These are phyloP conservation scores for Trichoderma guizhouense DNA, from an alignment of 2,329 filamentous ascomycete species.

Conservation along the genomic window DNA sequence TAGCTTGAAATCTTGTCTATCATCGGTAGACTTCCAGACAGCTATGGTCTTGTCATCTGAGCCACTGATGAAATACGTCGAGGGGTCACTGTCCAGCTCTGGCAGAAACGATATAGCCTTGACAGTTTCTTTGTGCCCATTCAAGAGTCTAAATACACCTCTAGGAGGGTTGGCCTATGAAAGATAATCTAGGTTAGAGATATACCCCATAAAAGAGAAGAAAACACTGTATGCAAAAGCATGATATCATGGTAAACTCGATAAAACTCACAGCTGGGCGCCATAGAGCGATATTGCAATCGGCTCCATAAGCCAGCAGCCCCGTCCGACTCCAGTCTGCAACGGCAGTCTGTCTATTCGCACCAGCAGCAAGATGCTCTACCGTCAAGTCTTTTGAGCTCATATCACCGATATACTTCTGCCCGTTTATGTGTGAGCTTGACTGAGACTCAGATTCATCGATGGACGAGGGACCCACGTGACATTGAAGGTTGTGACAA, in stretches of 20 bases:
- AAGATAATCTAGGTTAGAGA: not conserved
- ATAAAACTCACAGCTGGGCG: slow-evolving; percentile 62
- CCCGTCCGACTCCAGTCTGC: slow-evolving; percentile 81
- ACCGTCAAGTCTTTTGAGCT: slow-evolving; percentile 33
- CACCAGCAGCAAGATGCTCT: slow-evolving; percentile 70
- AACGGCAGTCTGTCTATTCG: slow-evolving; percentile 83
- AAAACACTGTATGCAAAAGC: not conserved
- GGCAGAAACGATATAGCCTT: slow-evolving; percentile 80
- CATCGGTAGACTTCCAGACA: slow-evolving; percentile 57
- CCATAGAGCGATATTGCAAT: slow-evolving; percentile 88
- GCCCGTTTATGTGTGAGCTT: slow-evolving; percentile 6
- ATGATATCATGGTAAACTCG: not conserved
- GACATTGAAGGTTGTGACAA: slow-evolving; percentile 5
- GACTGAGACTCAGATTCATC: slow-evolving; percentile 7
- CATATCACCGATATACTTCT: slow-evolving; percentile 25
- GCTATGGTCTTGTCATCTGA: slow-evolving; percentile 75
- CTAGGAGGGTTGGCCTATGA: slow-evolving; percentile 36
- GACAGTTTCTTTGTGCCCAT: slow-evolving; percentile 74
- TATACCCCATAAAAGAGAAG: not conserved
- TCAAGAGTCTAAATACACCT: slow-evolving; percentile 66
- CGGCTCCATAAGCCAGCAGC: slow-evolving; percentile 81
- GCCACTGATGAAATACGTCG: slow-evolving; percentile 68
- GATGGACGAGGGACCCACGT: slow-evolving; percentile 11
- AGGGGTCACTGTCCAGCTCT: slow-evolving; percentile 39
- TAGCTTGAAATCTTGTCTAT: slow-evolving; percentile 34